phyloP scores from a whole-genome alignment of 352 stramenopile genomes.

The Phytophthora sp. region DNA sequence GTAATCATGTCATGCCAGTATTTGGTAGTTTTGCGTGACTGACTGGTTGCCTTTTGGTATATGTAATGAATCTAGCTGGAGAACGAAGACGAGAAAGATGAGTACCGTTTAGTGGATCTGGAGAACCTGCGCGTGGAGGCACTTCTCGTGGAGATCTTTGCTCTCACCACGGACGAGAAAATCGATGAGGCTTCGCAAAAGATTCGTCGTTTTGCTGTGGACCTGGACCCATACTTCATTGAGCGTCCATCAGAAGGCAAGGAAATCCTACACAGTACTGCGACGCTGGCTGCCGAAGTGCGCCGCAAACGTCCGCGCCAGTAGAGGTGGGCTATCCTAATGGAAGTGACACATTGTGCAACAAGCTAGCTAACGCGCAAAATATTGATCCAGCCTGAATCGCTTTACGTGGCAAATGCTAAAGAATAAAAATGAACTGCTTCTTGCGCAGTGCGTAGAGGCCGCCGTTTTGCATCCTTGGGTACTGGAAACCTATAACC shows the following conservation, averaged over 20 bases:
- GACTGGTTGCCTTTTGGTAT: no score
- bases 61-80: no score
- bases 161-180: constrained; percentile 85
- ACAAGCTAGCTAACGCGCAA: no score
- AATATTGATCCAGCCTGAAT: constrained; percentile 22
- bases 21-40: no score
- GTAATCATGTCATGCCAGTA: no score
- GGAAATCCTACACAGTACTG: constrained; percentile 84
- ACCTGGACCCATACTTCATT: constrained; percentile 87
- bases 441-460: not conserved
- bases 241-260: constrained; percentile 85
- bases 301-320: constrained; percentile 74
- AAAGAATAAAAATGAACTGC: constrained; percentile 17
- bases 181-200: constrained; percentile 86
- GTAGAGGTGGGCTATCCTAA: no score
- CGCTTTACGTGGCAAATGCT: constrained; percentile 9
- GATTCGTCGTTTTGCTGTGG: constrained; percentile 81
- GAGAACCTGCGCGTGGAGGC: constrained; percentile 86
- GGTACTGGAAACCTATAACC: no score
- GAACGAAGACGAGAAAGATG: constrained; percentile 84
- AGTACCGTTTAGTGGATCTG: constrained; percentile 84
- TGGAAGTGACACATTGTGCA: no score
- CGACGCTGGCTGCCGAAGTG: constrained; percentile 79
- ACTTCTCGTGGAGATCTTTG: constrained; percentile 85
- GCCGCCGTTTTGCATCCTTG: not conserved